phyloP scores from a whole-genome alignment of 2,329 filamentous ascomycete genomes.

The Nigrospora sphaerica region DNA sequence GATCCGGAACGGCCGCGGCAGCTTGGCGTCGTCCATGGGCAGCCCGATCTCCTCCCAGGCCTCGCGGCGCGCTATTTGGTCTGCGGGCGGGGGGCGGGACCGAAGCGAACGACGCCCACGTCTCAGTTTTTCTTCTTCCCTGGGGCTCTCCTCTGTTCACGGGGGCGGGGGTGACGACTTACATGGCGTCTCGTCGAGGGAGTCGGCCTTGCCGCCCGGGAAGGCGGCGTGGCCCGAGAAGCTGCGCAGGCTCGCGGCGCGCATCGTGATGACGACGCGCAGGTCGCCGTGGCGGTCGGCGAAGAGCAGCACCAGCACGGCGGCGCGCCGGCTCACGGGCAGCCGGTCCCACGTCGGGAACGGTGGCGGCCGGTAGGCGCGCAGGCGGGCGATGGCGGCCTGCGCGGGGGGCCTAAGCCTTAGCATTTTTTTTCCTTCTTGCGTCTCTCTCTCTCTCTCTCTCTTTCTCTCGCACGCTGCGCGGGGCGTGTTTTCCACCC shows the following conservation, averaged over 20 bases:
- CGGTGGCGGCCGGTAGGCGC: conserved; percentile 52
- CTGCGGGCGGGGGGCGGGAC: conserved; percentile 27
- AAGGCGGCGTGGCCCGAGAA: conserved; percentile 85
- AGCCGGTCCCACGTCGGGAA: conserved; percentile 57
- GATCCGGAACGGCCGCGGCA: conserved; percentile 73
- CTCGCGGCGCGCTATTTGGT: conserved; percentile 81
- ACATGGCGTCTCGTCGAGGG: conserved; percentile 52
- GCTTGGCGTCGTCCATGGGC: conserved; percentile 58
- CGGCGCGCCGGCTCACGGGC: conserved; percentile 64
- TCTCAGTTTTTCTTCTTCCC: background rate
- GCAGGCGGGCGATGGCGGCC: conserved; percentile 54
- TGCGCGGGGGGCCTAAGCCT: conserved; percentile 22
- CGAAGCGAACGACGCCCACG: background rate
- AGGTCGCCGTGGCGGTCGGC: conserved; percentile 77
- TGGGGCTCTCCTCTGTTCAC: no score
- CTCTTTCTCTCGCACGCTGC: no score
- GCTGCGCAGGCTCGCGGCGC: conserved; percentile 53
- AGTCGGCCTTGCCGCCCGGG: conserved; percentile 69
- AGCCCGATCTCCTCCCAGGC: conserved; percentile 91
- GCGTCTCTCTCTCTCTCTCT: background rate
- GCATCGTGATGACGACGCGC: conserved; percentile 63
- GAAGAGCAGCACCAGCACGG: conserved; percentile 82
- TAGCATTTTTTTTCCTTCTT: conserved; percentile 15
- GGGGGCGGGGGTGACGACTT: conserved; percentile 15
- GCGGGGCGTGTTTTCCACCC: no score